These are phyloP conservation scores for Penicillium olsonii DNA, from an alignment of 2,329 filamentous ascomycete species.

Conservation along the genomic window DNA sequence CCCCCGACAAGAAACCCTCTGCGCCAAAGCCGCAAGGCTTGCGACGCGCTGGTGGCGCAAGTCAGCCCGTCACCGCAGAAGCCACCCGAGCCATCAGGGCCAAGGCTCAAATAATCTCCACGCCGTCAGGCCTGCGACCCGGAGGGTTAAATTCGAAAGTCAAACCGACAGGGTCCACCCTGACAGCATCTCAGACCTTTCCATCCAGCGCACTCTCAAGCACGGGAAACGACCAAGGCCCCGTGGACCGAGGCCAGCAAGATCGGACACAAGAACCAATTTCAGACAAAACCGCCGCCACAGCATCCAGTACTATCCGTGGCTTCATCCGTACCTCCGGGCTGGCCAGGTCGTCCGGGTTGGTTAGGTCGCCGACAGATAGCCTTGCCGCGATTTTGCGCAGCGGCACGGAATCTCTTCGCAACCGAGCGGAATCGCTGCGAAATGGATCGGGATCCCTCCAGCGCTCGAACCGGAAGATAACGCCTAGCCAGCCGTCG, in stretches of 20 bases:
- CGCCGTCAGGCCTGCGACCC: slow-evolving; percentile 29
- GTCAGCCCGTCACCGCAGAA: slow-evolving; percentile 25
- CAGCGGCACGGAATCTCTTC: slow-evolving; percentile 25
- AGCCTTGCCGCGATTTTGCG: slow-evolving; percentile 23
- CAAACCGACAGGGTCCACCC: slow-evolving; percentile 26
- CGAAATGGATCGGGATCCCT: slow-evolving; percentile 19
- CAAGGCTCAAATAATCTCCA: slow-evolving; percentile 28
- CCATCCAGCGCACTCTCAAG: slow-evolving; percentile 14
- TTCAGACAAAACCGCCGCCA: slow-evolving; percentile 10
- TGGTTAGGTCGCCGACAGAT: slow-evolving; percentile 31
- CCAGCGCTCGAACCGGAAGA: slow-evolving; percentile 15
- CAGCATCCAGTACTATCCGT: slow-evolving; percentile 31
- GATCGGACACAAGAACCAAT: slow-evolving; percentile 2
- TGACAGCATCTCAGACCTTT: slow-evolving; percentile 20
- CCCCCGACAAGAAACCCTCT: slow-evolving; percentile 25
- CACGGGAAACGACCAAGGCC: slow-evolving; percentile 14
- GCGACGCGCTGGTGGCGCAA: slow-evolving; percentile 22
- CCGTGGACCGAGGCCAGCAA: not conserved
- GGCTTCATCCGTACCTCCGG: slow-evolving; percentile 41
- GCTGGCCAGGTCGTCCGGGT: slow-evolving; percentile 28
- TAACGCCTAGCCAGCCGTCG: slow-evolving; percentile 13
- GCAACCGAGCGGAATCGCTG: slow-evolving; percentile 24
- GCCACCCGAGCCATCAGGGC: slow-evolving; percentile 30
- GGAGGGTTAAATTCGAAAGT: slow-evolving; percentile 23
- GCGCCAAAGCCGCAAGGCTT: slow-evolving; percentile 19